Evolutionary conservation across 2,329 filamentous ascomycete species (phyloP), one percentile per base, ranked within the genome.

Genomic region (Ophiostoma sp.): DNA sequence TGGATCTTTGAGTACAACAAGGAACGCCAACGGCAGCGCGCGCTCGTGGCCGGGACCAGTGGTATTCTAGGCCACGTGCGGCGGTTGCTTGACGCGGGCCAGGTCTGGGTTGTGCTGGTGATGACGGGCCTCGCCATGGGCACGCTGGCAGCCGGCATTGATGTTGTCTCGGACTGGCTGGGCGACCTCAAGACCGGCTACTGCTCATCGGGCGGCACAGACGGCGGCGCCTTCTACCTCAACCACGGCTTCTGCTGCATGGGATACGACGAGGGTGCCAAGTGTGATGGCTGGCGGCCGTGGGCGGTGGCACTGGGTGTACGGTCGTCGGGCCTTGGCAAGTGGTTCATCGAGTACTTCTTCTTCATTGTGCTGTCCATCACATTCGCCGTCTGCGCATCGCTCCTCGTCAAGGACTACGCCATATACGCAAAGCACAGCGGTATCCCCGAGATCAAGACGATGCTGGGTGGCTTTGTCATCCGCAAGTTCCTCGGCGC

Each of bases 1-100:
- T 99, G 95, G 95, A 98, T 98, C 76, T 98, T 97, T 74, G 95
- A 99, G 78, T 97, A 98, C 76, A 95, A 91, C 66, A 97, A 97
- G 78, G 95, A 99, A 80, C 87, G 95, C 27, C 92, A 96, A 77
- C 87, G 95, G 38, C 81, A 96, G 74, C 87, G 92, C n/a, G 85
- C 90, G 42, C 81, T 99, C 27, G 85, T 87, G 68, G 86, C 89
- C 0, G 86, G 85, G 73, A 85, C 87, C 7, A 83, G 85, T 27
- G 91, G 93, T 0, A 73, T 97, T 5, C 70, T 93, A 27, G 92
- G 93, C 12, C 87, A 92, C 74, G 74, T 90, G 67, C 88, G 85
- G 70, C 87, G 90, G 72, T 79, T 96, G 38, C 82, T 92, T 16
- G 95, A 99, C 77, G 88, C 89, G 4, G 93, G 91, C 76, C 93